Percentiles rank a stretch among this genome's conserved stretches.
Conservation (phyloP, 2,329 filamentous ascomycete species). For the Neoarthrinium moseri region DNA sequence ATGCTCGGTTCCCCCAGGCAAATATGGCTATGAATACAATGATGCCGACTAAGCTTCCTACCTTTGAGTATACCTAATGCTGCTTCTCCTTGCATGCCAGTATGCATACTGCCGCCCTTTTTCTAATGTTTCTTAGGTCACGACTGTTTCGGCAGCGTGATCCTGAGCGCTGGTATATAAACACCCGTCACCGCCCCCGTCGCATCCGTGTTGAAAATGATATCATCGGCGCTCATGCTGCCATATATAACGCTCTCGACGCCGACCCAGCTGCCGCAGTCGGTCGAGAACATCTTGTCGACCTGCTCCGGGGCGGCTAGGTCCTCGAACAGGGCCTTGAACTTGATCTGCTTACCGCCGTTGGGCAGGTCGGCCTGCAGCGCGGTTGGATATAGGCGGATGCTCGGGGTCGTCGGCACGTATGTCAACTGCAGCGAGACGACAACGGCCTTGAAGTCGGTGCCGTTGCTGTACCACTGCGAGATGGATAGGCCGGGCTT, state of each 20-base stretch:
- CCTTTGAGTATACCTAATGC: no score
- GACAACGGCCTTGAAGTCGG: conserved; percentile 24
- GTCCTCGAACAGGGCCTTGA: conserved; percentile 32
- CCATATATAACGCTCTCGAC: conserved; percentile 26
- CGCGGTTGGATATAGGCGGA: conserved; percentile 29
- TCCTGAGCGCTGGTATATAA: conserved; percentile 22
- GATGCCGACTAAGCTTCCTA: no score
- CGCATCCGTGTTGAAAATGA: conserved; percentile 24
- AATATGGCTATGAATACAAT: no score
- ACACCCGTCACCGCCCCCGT: conserved; percentile 21
- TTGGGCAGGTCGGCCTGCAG: conserved; percentile 20
- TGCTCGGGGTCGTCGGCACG: conserved; percentile 22
- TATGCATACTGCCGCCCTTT: no score
- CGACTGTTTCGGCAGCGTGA: conserved; percentile 21
- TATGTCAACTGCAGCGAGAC: conserved; percentile 23
- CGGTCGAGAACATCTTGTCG: conserved; percentile 33
- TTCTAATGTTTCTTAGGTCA: not conserved
- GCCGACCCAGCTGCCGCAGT: conserved; percentile 26
- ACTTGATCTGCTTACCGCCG: conserved; percentile 25
- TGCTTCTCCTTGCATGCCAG: no score
- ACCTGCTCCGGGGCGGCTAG: conserved; percentile 17
- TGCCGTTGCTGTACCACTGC: conserved; percentile 31
- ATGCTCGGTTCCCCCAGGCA: no score
- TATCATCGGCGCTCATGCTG: conserved; percentile 23
- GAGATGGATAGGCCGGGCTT: conserved; percentile 26